A percentile compares a stretch with the other conserved stretches of the same genome.
Evolutionary conservation across 78 protist species (phyloP).

Genomic region (Dictyostelium capitatum): DNA sequence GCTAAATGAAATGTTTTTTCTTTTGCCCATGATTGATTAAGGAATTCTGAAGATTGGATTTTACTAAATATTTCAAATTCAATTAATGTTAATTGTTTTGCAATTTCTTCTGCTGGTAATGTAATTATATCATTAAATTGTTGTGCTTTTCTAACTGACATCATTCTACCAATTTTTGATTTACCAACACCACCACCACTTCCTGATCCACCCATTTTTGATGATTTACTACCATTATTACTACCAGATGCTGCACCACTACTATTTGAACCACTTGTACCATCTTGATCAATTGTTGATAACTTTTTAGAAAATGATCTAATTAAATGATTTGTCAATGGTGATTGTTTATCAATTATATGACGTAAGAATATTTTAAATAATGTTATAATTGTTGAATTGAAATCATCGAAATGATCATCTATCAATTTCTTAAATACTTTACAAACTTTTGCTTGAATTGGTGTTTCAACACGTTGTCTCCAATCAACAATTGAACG

Average conservation of each 20-base stretch:
- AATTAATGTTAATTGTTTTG: constrained; percentile 63
- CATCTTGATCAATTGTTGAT: not conserved
- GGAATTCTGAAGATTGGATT: constrained; percentile 77
- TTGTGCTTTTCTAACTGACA: constrained; percentile 50
- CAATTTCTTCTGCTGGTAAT: constrained; percentile 76
- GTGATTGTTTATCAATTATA: constrained; percentile 42
- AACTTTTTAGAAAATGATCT: constrained; percentile 57
- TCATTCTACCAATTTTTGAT: constrained; percentile 45
- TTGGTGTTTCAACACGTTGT: constrained; percentile 54
- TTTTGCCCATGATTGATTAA: constrained; percentile 80
- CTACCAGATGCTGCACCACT: not conserved
- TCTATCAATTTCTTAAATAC: constrained; percentile 70
- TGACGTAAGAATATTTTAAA: constrained; percentile 43
- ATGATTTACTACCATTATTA: not conserved
- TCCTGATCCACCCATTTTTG: not conserved
- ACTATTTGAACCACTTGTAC: not conserved
- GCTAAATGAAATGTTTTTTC: constrained; percentile 68
- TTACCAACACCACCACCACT: not conserved
- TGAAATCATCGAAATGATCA: constrained; percentile 66
- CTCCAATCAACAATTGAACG: constrained; percentile 35
- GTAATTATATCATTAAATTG: constrained; percentile 30
- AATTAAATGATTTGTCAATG: constrained; percentile 39
- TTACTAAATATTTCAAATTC: constrained; percentile 56
- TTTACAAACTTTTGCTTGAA: constrained; percentile 64
- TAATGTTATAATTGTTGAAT: not conserved